These are phyloP conservation scores for Dispira simplex DNA, from an alignment of 192 early-diverging fungal species.

Conservation along the genomic window DNA sequence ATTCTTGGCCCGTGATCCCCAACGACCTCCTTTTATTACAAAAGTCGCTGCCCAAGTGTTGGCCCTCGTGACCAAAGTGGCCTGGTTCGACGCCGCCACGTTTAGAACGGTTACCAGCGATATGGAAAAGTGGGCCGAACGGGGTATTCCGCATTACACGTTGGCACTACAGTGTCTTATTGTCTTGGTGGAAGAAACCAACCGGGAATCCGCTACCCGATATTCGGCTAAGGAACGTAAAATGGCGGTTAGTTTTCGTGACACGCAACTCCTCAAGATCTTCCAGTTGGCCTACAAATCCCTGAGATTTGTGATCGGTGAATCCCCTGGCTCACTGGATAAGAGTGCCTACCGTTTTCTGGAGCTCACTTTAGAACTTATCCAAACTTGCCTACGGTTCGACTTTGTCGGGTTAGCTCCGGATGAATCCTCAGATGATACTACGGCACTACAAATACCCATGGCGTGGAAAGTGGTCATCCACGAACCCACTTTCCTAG, in stretches of 20 bases:
- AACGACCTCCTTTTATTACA: conserved; percentile 38
- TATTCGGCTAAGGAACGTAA: conserved; percentile 56
- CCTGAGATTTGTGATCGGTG: conserved; percentile 19
- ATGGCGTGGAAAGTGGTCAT: conserved; percentile 61
- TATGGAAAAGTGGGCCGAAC: conserved; percentile 9
- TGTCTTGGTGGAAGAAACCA: conserved; percentile 60
- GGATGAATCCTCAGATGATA: conserved; percentile 67
- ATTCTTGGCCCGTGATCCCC: conserved; percentile 37
- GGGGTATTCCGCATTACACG: conserved; percentile 25
- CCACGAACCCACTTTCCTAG: conserved; percentile 51
- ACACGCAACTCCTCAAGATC: conserved; percentile 38
- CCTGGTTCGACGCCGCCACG: conserved; percentile 58
- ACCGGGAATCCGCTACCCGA: conserved; percentile 35
- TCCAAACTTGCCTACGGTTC: conserved; percentile 55
- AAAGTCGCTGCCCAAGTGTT: conserved; percentile 40
- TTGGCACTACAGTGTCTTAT: conserved; percentile 51
- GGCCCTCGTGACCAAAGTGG: conserved; percentile 44
- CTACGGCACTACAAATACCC: conserved; percentile 55
- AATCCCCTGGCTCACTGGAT: conserved; percentile 10
- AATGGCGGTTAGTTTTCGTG: conserved; percentile 38
- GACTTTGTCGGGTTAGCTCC: conserved; percentile 68
- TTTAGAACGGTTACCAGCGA: conserved; percentile 28
- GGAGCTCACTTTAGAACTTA: conserved; percentile 37
- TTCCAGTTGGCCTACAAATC: conserved; percentile 26
- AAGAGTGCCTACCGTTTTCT: conserved; percentile 21